Percentiles rank a stretch among this genome's conserved stretches.
phyloP scores from a whole-genome alignment of 257 asterid species.

The Nyctanthes arbortristis region DNA sequence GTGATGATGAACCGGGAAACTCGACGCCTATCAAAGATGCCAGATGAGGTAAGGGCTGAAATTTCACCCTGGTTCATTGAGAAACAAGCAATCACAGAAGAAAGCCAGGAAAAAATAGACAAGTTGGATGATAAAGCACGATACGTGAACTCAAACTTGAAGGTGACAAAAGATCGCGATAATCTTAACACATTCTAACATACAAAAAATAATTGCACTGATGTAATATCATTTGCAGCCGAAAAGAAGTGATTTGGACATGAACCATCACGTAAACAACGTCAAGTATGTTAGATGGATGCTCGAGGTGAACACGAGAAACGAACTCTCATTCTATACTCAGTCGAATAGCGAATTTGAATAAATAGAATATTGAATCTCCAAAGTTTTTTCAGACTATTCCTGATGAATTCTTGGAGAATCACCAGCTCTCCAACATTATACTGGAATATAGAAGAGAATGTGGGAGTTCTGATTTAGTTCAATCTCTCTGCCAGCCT shows the following conservation, averaged over 20 bases:
- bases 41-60: slow-evolving; percentile 84
- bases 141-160: slow-evolving; percentile 56
- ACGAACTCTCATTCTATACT: background rate
- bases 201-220: background rate
- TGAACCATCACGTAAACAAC: slow-evolving; percentile 96
- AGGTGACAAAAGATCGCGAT: slow-evolving; percentile 36
- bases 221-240: slow-evolving; percentile 53
- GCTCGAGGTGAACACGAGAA: slow-evolving; percentile 65
- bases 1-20: slow-evolving; percentile 92
- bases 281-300: slow-evolving; percentile 88
- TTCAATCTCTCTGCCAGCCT: slow-evolving; percentile 78
- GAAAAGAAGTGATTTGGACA: slow-evolving; percentile 89
- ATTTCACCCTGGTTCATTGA: slow-evolving; percentile 78
- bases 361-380: background rate
- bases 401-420: slow-evolving; percentile 76
- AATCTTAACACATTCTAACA: background rate
- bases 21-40: slow-evolving; percentile 88
- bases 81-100: slow-evolving; percentile 67
- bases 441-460: slow-evolving; percentile 77
- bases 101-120: slow-evolving; percentile 51
- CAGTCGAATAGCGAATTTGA: background rate
- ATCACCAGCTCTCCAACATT: slow-evolving; percentile 61
- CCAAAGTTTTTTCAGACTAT: slow-evolving; percentile 49
- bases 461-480: slow-evolving; percentile 74
- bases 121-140: slow-evolving; percentile 59